These are phyloP conservation scores for Panicum miliaceum DNA, from an alignment of 176 grass and related monocot genomes.

Conservation along the genomic window DNA sequence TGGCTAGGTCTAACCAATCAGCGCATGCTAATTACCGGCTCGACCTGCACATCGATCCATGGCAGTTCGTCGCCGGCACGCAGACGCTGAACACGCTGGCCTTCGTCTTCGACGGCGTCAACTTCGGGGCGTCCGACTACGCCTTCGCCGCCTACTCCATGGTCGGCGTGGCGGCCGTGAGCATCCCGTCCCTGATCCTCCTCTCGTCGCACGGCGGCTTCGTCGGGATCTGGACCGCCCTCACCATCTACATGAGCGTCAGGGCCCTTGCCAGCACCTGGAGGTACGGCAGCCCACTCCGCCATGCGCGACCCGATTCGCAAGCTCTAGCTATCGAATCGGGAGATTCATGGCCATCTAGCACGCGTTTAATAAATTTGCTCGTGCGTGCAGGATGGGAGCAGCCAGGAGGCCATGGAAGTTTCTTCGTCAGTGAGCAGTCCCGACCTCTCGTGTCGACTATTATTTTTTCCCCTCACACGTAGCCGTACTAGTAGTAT, in stretches of 20 bases:
- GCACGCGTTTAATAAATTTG: no score
- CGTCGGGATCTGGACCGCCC: constrained; percentile 67
- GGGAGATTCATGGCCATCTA: no score
- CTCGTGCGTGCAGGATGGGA: constrained; percentile 37
- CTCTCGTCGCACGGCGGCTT: constrained; percentile 59
- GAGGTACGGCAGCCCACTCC: constrained; percentile 47
- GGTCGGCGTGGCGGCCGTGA: constrained; percentile 60
- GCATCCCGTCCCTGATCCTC: constrained; percentile 60
- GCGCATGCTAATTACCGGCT: not conserved
- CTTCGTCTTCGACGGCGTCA: constrained; percentile 78
- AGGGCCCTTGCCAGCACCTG: constrained; percentile 60
- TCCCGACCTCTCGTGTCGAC: no score
- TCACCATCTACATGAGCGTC: constrained; percentile 70
- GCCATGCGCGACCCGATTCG: not conserved
- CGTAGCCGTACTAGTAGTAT: not conserved
- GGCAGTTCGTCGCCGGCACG: constrained; percentile 68
- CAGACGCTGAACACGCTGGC: constrained; percentile 77
- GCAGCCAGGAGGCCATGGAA: constrained; percentile 54
- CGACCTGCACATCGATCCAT: not conserved
- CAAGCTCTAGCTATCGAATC: not conserved
- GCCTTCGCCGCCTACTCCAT: constrained; percentile 73
- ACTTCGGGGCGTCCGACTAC: constrained; percentile 80
- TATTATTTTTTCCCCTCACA: not conserved
- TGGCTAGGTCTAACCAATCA: not conserved
- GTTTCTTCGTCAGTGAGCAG: constrained; percentile 47